Percentiles rank a stretch among this genome's conserved stretches.
These are phyloP conservation scores for Suhomyces kunorum DNA, from an alignment of 1,139 yeast genomes.

Conservation along the genomic window DNA sequence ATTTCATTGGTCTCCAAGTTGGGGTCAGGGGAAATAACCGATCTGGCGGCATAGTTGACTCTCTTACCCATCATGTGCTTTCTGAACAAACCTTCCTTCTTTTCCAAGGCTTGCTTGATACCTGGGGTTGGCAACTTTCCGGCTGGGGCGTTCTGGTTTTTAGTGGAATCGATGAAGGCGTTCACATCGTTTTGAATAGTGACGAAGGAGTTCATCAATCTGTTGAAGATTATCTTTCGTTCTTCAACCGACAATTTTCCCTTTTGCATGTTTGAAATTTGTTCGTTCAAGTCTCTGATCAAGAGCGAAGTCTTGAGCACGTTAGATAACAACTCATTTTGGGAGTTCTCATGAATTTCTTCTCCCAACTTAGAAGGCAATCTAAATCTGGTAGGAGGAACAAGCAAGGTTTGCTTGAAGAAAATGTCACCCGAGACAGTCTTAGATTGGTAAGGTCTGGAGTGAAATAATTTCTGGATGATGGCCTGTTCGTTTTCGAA, in stretches of 20 bases:
- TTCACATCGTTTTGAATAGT: conserved; percentile 94
- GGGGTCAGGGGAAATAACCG: conserved; percentile 99
- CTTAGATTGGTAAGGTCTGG: conserved; percentile 62
- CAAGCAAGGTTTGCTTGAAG: conserved; percentile 82
- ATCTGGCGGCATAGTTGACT: conserved; percentile 97
- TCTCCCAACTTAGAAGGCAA: conserved; percentile 97
- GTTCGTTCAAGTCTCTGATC: conserved; percentile 87
- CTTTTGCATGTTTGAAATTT: conserved; percentile 63
- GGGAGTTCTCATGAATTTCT: conserved; percentile 91
- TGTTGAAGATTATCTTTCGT: conserved; percentile 75
- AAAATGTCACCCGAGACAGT: conserved; percentile 79
- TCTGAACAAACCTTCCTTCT: conserved; percentile 97
- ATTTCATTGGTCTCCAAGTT: conserved; percentile 96
- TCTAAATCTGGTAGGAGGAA: conserved; percentile 96
- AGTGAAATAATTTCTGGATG: conserved; percentile 67
- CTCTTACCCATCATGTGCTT: conserved; percentile 99
- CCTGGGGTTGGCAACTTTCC: conserved; percentile 87
- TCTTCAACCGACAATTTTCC: conserved; percentile 61
- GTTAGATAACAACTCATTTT: conserved; percentile 82
- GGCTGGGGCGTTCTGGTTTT: conserved; percentile 72
- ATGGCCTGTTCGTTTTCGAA: conserved; percentile 71
- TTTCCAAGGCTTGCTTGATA: conserved; percentile 94
- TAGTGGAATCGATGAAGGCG: conserved; percentile 88
- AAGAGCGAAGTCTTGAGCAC: conserved; percentile 76
- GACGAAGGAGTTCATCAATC: conserved; percentile 93